Evolutionary conservation across 2,329 filamentous ascomycete genomes (phyloP), one percentile per base, ranked within the genome.

Genomic region (Alternaria novae-zelandiae): DNA sequence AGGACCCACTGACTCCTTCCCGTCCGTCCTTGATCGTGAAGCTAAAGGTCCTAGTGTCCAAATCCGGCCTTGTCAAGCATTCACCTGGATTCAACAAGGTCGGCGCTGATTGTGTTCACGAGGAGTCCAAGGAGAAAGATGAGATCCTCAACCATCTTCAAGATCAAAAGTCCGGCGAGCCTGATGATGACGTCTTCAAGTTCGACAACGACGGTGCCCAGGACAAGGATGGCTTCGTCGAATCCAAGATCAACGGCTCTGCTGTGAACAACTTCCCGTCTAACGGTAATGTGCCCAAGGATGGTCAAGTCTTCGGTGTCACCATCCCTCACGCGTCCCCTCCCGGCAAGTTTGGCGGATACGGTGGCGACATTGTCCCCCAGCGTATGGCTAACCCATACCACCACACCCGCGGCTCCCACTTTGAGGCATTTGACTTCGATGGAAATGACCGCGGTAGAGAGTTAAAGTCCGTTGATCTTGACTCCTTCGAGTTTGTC

Each of bases 11-110:
- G 30, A 17, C 30, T 21, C 68, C 63, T 25, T 47, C 21, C n/a
- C 20, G 23, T 11, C 62, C 63, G 23, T 62, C 67, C 41, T 41
- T 59, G 20, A 44, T 72, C 15, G 41, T 71, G 15, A 66, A 53
- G 26, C 49, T 69, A 28, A 69, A 65, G 44, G 26, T 23, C 12
- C 30, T 5, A n/a, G 28, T 53, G 0, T 32, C 30, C 1, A 45
- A 45, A 20, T 21, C 43, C 17, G 9, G 10, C 13, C n/a, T n/a
- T n/a, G 49, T 13, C 49, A 51, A 32, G 28, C 30, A 51, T 8
- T 41, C 36, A 6, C 36, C 36, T 0, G 36, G 36, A 2, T 41
- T 41, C 36, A 41, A 41, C 36, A 41, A 41, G 36, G 36, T 5
- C 36, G 36, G 36, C 3, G 36, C 36, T 41, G 36, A 41, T 41